These are phyloP conservation scores for Chlorociboria aeruginascens DNA, from an alignment of 495 filamentous ascomycete species.

Conservation along the genomic window DNA sequence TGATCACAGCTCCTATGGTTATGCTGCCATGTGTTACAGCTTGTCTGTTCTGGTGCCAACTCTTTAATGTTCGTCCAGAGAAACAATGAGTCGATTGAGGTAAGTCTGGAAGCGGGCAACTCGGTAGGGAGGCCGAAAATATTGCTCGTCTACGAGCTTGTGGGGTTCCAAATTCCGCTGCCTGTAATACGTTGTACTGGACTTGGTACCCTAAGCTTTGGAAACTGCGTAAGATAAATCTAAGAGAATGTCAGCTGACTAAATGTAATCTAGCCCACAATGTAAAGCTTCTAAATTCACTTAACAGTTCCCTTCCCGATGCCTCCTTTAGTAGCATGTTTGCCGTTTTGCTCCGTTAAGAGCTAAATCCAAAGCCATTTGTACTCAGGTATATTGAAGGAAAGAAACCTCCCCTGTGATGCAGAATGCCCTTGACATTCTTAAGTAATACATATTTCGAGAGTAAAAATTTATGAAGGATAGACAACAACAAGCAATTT, in stretches of 20 bases:
- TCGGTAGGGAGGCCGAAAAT: constrained; percentile 2
- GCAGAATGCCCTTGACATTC: constrained; percentile 3
- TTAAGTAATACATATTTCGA: constrained; percentile 10
- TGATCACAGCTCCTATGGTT: constrained; percentile 5
- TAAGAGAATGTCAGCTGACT: neutral
- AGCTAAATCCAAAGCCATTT: neutral
- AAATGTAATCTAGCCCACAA: neutral
- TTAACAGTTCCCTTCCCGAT: constrained; percentile 8
- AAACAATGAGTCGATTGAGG: constrained; percentile 3
- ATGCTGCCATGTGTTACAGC: constrained; percentile 1
- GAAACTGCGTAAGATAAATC: constrained; percentile 6
- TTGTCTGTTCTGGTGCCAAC: constrained; percentile 1
- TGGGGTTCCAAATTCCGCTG: neutral
- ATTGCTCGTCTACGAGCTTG: constrained; percentile 3
- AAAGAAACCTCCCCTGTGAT: neutral
- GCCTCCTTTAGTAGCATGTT: neutral
- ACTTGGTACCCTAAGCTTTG: constrained; percentile 4
- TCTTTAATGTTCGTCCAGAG: neutral
- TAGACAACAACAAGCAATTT: constrained; percentile 3
- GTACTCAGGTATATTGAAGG: neutral
- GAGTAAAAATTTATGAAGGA: constrained; percentile 7
- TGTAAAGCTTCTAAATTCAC: neutral
- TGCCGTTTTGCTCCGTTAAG: neutral
- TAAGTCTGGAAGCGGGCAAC: constrained; percentile 2
- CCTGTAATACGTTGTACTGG: constrained; percentile 4